Evolutionary conservation across 2,329 filamentous ascomycete species (phyloP), one percentile per base, ranked within the genome.

Genomic region (Arthrobotrys megalospora): DNA sequence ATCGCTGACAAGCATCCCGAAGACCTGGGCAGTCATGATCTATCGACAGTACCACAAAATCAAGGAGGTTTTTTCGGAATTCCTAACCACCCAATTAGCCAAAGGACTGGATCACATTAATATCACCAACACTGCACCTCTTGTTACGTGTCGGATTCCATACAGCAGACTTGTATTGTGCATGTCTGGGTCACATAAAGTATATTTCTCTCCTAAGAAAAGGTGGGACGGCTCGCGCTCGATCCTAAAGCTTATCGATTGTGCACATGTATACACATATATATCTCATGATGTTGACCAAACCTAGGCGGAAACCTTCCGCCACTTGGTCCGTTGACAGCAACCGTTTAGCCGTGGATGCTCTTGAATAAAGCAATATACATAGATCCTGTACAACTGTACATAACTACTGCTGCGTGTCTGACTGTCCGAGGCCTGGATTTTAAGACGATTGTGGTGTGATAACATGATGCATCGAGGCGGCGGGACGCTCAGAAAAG

Each of bases 361-460:
- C 19, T 43, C n/a, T n/a, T n/a, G 24, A 60, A 28, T 16, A 41
- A 38, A 43, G 55, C 19, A 60, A 60, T 43, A 28, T 43, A 11
- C 41, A 16, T 43, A 60, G 36, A 41, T 38, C 16, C 16, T 41
- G 16, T 43, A 8, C 19, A 43, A 34, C 55, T 60, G 55, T 14
- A 43, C 19, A 19, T 10, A 12, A 58, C 21, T 16, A 43, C 19
- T 11, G 36, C 55, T 28, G 19, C 5, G 12, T 52, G 21, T 32
- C 36, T 43, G 55, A 43, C 36, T 43, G 24, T 12, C 14, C 14
- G 11, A 36, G 24, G n/a, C 34, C 53, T 60, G 53, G 0, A 28
- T 24, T 24, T 41, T 60, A 24, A 16, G 36, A 60, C 36, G 55
- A 60, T 43, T 60, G 36, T 60, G 55, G 55, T 60, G 55, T 60